These are phyloP conservation scores for Trametes punicea DNA, from an alignment of 768 basidiomycete genomes.

Conservation along the genomic window DNA sequence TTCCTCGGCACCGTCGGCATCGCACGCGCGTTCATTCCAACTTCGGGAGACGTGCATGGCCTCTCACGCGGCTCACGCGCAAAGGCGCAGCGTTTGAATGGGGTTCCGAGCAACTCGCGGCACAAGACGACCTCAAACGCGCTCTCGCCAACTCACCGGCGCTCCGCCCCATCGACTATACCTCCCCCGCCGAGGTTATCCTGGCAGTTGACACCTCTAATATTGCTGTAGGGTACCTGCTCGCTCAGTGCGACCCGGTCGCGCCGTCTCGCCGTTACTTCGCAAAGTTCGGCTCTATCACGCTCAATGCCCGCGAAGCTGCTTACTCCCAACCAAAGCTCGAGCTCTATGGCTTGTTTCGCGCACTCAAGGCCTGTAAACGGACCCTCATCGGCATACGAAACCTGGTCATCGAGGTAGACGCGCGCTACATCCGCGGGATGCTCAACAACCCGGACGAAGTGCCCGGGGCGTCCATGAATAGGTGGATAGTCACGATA, in stretches of 20 bases:
- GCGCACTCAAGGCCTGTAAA: slow-evolving; percentile 19
- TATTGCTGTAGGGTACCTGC: slow-evolving; percentile 37
- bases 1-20: too few species aligned
- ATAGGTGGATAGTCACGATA: slow-evolving; percentile 41
- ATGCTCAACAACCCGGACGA: slow-evolving; percentile 41
- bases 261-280: too few species aligned
- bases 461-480: slow-evolving; percentile 36
- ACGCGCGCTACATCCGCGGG: slow-evolving; percentile 41
- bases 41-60: too few species aligned
- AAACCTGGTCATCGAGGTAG: slow-evolving; percentile 35
- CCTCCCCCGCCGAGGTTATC: slow-evolving; percentile 26
- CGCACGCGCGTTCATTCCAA: too few species aligned
- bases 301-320: slow-evolving; percentile 29
- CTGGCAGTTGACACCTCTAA: slow-evolving; percentile 37
- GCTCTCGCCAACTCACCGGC: too few species aligned
- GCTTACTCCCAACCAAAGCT: slow-evolving; percentile 29
- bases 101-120: too few species aligned
- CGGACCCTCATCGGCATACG: slow-evolving; percentile 30
- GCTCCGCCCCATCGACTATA: slow-evolving; percentile 34
- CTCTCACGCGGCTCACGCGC: too few species aligned
- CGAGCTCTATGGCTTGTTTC: slow-evolving; percentile 28
- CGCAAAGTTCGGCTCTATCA: slow-evolving; percentile 37
- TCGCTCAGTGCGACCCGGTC: too few species aligned
- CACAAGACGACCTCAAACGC: too few species aligned
- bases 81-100: too few species aligned